phyloP scores from a whole-genome alignment of 1,139 yeast genomes.

The Pichia sp. region DNA sequence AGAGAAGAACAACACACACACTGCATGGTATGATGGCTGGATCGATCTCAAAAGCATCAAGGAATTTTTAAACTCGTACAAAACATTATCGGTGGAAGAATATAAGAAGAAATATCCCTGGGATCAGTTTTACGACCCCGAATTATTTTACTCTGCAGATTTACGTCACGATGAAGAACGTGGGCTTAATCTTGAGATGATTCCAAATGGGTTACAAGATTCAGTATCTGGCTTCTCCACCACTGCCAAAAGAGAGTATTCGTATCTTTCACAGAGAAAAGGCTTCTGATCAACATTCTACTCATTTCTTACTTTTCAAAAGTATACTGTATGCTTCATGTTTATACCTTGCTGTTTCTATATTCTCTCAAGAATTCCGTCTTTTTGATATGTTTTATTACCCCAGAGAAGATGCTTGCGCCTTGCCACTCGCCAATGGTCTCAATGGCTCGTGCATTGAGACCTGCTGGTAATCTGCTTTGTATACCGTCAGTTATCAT shows the following conservation, averaged over 20 bases:
- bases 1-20: no score
- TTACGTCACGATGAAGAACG: slow-evolving; percentile 10
- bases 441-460: no score
- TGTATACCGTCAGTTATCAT: neutral
- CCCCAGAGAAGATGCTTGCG: slow-evolving; percentile 44
- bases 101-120: slow-evolving; percentile 21
- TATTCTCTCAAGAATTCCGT: no score
- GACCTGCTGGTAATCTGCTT: no score
- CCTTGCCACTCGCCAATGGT: slow-evolving; percentile 59
- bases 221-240: neutral
- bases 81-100: slow-evolving; percentile 12
- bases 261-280: slow-evolving; percentile 4
- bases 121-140: slow-evolving; percentile 21
- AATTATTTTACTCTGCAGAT: slow-evolving; percentile 8
- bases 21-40: no score
- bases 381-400: no score
- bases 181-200: slow-evolving; percentile 21
- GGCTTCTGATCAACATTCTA: no score
- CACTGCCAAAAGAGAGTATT: neutral
- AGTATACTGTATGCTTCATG: no score
- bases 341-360: no score
- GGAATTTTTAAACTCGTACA: no score
- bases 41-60: no score
- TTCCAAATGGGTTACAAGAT: slow-evolving; percentile 14
- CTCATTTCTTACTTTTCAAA: no score